Base-by-base conservation (phyloP, 331 rosid species). In the Quercus lobata region DNA sequence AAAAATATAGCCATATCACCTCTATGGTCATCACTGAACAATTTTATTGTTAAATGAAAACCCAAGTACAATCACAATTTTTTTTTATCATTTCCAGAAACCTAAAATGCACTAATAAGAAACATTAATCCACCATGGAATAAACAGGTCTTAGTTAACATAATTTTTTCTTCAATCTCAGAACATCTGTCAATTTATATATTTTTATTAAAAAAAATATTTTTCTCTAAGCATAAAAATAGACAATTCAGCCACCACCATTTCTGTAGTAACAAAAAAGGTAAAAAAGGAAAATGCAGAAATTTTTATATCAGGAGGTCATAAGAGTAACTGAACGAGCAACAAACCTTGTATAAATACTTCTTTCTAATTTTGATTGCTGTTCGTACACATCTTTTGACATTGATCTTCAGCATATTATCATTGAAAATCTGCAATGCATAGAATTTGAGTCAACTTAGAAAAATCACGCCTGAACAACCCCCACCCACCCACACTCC, bases 321-420 rank as follows among this genome's bases (percentile, higher is more conserved):
- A 27, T 27, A 46, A 46, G 34, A 4, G 73, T 62, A 69, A 71
- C 77, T 52, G 73, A 76, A 55, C 25, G 22, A 78, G 76, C 71
- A 86, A 49, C 86, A 78, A 55, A 88, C 98, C 98, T 94, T 94
- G 82, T 85, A 86, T 56, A 92, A 78, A 83, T 94, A 94, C 86
- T 92, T 94, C 88, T 92, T 92, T 73, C 97, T 89, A 66, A 94
- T 90, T 82, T 88, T 94, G 87, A 94, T 85, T 72, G 97, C 97
- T 46, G 85, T 82, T 78, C 83, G 87, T 84, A 92, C 76, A 78
- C 94, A 88, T 81, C 97, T 89, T 87, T 85, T 94, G 58, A 92
- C 97, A 81, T 86, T 82, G 81, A 94, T 88, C 90, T 86, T 90
- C 86, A 94, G 84, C 87, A 90, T 82, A 5, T 92, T 94, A 86